Evolutionary conservation across 768 basidiomycete genomes (phyloP).

Genomic region (Suillus placidus): DNA sequence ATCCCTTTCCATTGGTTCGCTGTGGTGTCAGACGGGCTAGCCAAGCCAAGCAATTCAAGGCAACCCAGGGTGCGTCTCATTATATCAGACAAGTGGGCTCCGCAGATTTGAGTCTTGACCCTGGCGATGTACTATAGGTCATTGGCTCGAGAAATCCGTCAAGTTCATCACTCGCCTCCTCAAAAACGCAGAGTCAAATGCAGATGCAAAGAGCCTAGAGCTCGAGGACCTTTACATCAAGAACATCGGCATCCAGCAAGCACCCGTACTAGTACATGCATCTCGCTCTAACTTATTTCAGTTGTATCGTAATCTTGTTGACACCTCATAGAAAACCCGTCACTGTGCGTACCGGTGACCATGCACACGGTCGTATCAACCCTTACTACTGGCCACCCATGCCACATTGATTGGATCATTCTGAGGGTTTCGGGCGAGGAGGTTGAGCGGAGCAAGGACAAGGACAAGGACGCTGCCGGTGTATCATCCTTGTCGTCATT

Average conservation of each 20-base stretch:
- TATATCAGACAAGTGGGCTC: background rate
- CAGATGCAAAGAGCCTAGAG: constrained; percentile 95
- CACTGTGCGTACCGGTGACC: constrained; percentile 99
- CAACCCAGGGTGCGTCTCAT: constrained; percentile 81
- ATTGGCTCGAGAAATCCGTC: constrained; percentile 99
- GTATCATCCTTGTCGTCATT: constrained; percentile 59
- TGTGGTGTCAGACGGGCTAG: constrained; percentile 91
- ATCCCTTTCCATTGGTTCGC: constrained; percentile 96
- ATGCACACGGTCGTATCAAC: constrained; percentile 96
- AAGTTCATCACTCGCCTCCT: constrained; percentile 91
- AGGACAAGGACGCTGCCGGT: constrained; percentile 69
- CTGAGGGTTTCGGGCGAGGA: constrained; percentile 76
- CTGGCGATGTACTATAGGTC: constrained; percentile 58
- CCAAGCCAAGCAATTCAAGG: constrained; percentile 96
- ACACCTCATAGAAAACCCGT: constrained; percentile 81
- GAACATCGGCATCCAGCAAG: constrained; percentile 98
- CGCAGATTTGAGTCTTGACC: constrained; percentile 1
- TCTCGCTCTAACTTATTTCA: constrained; percentile 7
- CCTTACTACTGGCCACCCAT: constrained; percentile 98
- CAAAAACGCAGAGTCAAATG: constrained; percentile 99
- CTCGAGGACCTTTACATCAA: constrained; percentile 92
- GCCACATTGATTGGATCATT: constrained; percentile 95
- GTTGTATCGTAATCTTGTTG: constrained; percentile 9
- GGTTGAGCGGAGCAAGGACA: constrained; percentile 93
- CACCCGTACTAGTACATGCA: constrained; percentile 82